Base-by-base conservation (phyloP, 306 rosid genomes). In the Malus orientalis region DNA sequence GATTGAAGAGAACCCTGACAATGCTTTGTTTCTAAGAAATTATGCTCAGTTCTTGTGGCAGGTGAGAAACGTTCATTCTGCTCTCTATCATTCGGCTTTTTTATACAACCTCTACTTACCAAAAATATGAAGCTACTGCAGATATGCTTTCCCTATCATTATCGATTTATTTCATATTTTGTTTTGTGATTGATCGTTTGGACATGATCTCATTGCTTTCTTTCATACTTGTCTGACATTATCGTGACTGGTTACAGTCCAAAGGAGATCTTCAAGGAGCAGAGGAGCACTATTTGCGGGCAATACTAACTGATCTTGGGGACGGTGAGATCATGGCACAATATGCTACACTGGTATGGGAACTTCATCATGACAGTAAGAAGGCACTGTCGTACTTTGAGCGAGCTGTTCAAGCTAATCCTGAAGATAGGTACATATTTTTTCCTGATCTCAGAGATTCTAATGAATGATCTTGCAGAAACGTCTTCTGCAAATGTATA, bases 301-400 rank as follows among this genome's bases (percentile, higher is more conserved):
- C 93, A 47, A 70, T 87, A 61, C 74, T 63, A 80, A 89, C 88
- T 16, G 90, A 88, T 86, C 98, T 96, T 4, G 30, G 75, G 13
- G 89, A 89, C 11, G 96, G 98, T 58, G 91, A 89, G 86, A 70
- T 77, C 51, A 73, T 88, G 19, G 83, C 91, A 4, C 85, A 88
- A 71, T 91, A 87, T 81, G 99, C 96, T 69, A 81, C 78, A 67
- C 84, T 96, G 65, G 88, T 78, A 69, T 96, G 97, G 98, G 93
- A 96, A 69, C 88, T 79, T 81, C 91, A 90, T 81, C 91, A 53
- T 68, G 97, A 92, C 79, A 64, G 25, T 71, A 74, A 81, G 55
- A 83, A 85, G 82, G 90, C 89, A 33, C 51, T 69, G 22, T 5
- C 40, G 61, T 87, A 84, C 81, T 91, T 89, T 76, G 93, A 88